These are phyloP conservation scores for Geotrichum cucujoidarum DNA, from an alignment of 1,139 yeast genomes.

Conservation along the genomic window DNA sequence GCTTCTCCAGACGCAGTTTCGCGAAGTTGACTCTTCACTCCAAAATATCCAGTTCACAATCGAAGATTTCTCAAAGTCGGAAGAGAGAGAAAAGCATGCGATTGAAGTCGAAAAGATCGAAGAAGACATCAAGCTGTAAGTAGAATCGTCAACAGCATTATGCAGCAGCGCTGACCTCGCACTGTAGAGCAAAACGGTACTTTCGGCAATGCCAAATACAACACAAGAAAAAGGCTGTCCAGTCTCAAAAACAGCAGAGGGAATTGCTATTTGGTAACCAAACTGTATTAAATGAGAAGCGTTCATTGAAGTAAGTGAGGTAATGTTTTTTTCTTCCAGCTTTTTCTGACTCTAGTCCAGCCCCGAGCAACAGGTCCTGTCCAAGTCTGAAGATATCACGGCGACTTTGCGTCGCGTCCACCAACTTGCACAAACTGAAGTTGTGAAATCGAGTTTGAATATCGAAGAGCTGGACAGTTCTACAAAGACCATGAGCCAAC, in stretches of 20 bases:
- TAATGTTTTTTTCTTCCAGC: not conserved
- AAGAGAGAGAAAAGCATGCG: slow-evolving; percentile 18
- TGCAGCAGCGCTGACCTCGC: not conserved
- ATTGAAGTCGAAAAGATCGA: slow-evolving; percentile 27
- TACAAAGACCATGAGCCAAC: slow-evolving; percentile 46
- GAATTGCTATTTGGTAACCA: slow-evolving; percentile 27
- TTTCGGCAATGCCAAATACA: slow-evolving; percentile 34
- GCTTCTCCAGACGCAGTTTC: slow-evolving; percentile 29
- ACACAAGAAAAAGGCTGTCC: slow-evolving; percentile 27
- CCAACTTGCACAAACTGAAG: slow-evolving; percentile 46
- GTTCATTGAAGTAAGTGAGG: slow-evolving; percentile 11
- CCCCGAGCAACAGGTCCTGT: slow-evolving; percentile 39
- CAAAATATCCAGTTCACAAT: slow-evolving; percentile 26
- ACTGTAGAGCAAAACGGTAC: slow-evolving; percentile 21
- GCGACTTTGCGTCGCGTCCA: slow-evolving; percentile 50
- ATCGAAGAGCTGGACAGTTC: slow-evolving; percentile 58
- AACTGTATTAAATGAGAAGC: slow-evolving; percentile 2
- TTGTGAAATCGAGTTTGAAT: slow-evolving; percentile 55
- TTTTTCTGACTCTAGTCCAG: slow-evolving; percentile 13
- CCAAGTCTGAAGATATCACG: slow-evolving; percentile 52
- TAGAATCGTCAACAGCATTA: not conserved
- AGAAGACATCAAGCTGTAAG: slow-evolving; percentile 29
- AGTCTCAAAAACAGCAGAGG: slow-evolving; percentile 27
- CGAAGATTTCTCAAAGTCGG: slow-evolving; percentile 20
- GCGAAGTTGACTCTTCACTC: slow-evolving; percentile 27